Evolutionary conservation across 352 stramenopile species (phyloP).

Genomic region (Pythium aquatile): DNA sequence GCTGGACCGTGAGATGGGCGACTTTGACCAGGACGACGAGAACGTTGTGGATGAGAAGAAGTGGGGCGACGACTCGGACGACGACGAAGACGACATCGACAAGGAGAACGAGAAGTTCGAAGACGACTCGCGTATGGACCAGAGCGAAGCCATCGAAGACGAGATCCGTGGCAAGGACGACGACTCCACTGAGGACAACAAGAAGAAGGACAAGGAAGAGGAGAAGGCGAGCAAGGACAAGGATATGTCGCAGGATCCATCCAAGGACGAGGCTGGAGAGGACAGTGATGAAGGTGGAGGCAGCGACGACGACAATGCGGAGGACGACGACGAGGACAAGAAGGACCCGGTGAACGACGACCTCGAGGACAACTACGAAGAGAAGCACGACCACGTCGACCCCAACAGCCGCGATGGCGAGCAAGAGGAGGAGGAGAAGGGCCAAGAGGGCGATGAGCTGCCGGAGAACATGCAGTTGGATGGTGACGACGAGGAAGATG

Average conservation of each 20-base stretch:
- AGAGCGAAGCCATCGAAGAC: conserved; percentile 75
- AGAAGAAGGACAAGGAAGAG: conserved; percentile 82
- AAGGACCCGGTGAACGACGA: conserved; percentile 87
- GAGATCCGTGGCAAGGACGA: conserved; percentile 89
- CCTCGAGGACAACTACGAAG: conserved; percentile 64
- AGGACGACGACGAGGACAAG: conserved; percentile 45
- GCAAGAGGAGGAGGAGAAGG: conserved; percentile 55
- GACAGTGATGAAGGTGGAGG: conserved; percentile 41
- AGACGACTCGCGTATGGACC: conserved; percentile 81
- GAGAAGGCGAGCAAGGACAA: conserved; percentile 57
- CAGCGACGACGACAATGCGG: conserved; percentile 57
- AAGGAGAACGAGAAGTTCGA: conserved; percentile 96
- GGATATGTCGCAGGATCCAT: conserved; percentile 62
- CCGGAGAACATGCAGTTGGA: conserved; percentile 88
- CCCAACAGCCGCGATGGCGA: conserved; percentile 34
- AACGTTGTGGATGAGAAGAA: conserved; percentile 99
- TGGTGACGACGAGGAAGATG: conserved; percentile 58
- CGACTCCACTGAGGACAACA: conserved; percentile 43
- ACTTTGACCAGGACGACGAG: conserved; percentile 94
- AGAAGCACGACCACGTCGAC: conserved; percentile 45
- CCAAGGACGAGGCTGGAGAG: conserved; percentile 49
- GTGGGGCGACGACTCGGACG: conserved; percentile 93
- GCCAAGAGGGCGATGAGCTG: conserved; percentile 60
- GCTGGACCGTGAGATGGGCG: conserved; percentile 99
- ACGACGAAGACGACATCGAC: conserved; percentile 94